These are phyloP conservation scores for Rhizopogon vesiculosus DNA, from an alignment of 768 basidiomycete species.

Conservation along the genomic window DNA sequence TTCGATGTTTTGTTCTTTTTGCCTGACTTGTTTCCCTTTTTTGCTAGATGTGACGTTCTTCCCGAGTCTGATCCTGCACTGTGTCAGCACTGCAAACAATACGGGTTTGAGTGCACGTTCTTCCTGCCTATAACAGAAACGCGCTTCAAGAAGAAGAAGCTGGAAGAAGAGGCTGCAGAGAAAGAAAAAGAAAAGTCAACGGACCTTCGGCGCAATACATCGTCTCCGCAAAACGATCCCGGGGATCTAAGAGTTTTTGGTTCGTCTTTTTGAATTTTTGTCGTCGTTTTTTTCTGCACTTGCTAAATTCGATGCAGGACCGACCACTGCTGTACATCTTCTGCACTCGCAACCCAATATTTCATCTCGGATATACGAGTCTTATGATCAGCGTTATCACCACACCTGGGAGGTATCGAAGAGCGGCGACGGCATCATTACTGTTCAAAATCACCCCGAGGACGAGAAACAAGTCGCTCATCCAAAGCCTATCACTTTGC, in stretches of 20 bases:
- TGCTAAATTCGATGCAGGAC: constrained; percentile 52
- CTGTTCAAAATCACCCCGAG: constrained; percentile 59
- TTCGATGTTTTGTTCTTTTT: constrained; percentile 2
- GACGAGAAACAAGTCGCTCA: constrained; percentile 52
- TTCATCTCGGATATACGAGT: constrained; percentile 80
- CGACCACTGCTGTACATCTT: constrained; percentile 81
- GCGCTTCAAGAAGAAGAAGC: constrained; percentile 94
- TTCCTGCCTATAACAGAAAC: constrained; percentile 99
- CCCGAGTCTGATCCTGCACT: constrained; percentile 70
- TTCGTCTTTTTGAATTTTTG: constrained; percentile 27
- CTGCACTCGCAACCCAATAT: constrained; percentile 88
- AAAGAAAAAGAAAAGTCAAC: constrained; percentile 30
- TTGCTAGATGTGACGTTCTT: constrained; percentile 75
- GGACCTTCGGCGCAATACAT: constrained; percentile 28
- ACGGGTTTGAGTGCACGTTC: constrained; percentile 92
- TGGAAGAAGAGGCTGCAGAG: constrained; percentile 60
- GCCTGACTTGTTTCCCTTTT: neutral
- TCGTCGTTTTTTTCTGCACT: constrained; percentile 5
- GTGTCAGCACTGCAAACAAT: constrained; percentile 95
- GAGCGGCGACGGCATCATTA: constrained; percentile 84
- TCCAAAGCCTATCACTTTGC: constrained; percentile 64
- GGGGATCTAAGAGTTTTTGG: constrained; percentile 63
- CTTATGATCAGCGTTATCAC: constrained; percentile 83
- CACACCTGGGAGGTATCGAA: constrained; percentile 84
- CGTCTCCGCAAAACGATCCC: constrained; percentile 43